Evolutionary conservation across 1,139 yeast genomes (phyloP).

Genomic region (Scheffersomyces insectosa): DNA sequence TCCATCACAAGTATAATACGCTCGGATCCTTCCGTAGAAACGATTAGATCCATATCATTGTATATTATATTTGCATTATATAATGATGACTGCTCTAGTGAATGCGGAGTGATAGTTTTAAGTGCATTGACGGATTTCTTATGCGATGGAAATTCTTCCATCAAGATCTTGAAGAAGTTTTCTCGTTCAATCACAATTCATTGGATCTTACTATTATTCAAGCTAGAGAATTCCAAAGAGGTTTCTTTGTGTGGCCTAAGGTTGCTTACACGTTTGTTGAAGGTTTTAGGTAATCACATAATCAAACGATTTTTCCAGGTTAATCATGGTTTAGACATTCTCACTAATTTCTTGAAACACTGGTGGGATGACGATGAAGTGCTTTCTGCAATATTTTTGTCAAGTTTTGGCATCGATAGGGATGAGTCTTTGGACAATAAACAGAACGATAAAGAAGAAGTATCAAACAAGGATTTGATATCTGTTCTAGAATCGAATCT

Average conservation of each 20-base stretch:
- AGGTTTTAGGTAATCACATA: constrained; percentile 46
- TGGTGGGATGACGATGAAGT: constrained; percentile 50
- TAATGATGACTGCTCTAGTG: constrained; percentile 25
- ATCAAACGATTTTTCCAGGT: constrained; percentile 51
- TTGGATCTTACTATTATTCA: constrained; percentile 62
- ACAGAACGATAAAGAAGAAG: neutral
- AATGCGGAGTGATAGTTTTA: constrained; percentile 31
- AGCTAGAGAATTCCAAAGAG: constrained; percentile 32
- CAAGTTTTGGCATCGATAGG: constrained; percentile 41
- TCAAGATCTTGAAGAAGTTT: constrained; percentile 45
- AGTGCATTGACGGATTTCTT: constrained; percentile 30
- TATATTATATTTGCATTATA: constrained; percentile 41
- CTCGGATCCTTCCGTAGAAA: constrained; percentile 40
- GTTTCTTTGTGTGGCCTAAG: constrained; percentile 50
- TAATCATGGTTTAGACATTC: constrained; percentile 54
- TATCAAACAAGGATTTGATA: neutral
- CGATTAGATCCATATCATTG: constrained; percentile 34
- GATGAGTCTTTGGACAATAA: neutral
- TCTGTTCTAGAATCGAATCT: constrained; percentile 3
- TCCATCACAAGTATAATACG: constrained; percentile 25
- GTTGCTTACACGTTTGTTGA: constrained; percentile 51
- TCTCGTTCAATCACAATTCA: constrained; percentile 62
- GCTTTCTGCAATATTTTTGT: constrained; percentile 33
- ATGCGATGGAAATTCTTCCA: constrained; percentile 33
- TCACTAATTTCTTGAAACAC: constrained; percentile 44